Evolutionary conservation across 2,329 filamentous ascomycete genomes (phyloP).

Genomic region (Clonostachys sp.): DNA sequence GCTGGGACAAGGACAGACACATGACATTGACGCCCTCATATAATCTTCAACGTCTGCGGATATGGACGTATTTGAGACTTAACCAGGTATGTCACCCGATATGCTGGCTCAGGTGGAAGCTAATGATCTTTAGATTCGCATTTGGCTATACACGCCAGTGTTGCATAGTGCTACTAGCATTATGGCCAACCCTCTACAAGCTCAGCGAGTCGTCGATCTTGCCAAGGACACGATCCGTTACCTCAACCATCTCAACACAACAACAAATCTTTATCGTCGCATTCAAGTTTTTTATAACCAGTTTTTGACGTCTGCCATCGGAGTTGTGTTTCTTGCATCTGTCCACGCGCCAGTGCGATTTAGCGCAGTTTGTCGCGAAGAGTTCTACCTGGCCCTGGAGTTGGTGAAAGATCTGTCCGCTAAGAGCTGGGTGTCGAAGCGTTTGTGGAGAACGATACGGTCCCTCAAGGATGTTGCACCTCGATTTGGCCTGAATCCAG

Average conservation of each 20-base stretch:
- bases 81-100: constrained; percentile 55
- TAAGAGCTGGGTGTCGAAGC: constrained; percentile 66
- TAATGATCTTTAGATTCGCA: constrained; percentile 55
- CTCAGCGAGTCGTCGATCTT: constrained; percentile 69
- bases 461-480: constrained; percentile 69
- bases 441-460: constrained; percentile 68
- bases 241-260: constrained; percentile 66
- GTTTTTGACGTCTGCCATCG: constrained; percentile 70
- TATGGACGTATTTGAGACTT: constrained; percentile 79
- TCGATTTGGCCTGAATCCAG: constrained; percentile 53
- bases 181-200: constrained; percentile 67
- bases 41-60: constrained; percentile 67
- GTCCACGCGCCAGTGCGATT: constrained; percentile 72
- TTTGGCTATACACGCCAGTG: constrained; percentile 82
- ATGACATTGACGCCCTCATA: constrained; percentile 55
- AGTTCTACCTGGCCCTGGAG: constrained; percentile 76
- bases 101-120: constrained; percentile 3
- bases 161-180: constrained; percentile 83
- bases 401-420: constrained; percentile 68
- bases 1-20: constrained; percentile 49
- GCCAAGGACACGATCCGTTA: constrained; percentile 74
- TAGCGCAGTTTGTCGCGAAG: constrained; percentile 61
- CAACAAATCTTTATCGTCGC: constrained; percentile 64
- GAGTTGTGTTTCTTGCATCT: constrained; percentile 71
- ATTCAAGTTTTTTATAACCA: constrained; percentile 78